phyloP scores from a whole-genome alignment of 805 yeast species.

The Starmerella stigmatis region DNA sequence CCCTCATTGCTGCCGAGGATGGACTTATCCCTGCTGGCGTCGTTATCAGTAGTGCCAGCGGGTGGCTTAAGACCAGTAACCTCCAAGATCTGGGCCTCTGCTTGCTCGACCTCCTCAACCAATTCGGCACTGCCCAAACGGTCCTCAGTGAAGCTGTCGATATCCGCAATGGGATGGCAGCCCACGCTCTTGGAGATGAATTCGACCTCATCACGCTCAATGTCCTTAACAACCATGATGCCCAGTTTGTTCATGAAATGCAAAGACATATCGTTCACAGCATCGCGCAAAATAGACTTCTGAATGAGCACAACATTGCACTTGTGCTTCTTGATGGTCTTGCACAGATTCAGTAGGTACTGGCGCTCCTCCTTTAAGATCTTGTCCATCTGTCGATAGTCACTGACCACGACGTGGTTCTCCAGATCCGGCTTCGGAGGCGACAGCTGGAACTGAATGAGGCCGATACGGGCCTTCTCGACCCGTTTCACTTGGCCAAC shows the following conservation, averaged over 20 bases:
- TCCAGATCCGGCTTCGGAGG: conserved; percentile 98
- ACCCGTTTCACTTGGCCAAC: conserved; percentile 90
- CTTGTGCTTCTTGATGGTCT: conserved; percentile 91
- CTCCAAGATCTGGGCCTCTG: conserved; percentile 81
- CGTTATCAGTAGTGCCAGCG: conserved; percentile 40
- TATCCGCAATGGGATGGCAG: conserved; percentile 92
- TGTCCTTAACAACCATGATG: conserved; percentile 88
- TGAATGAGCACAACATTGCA: conserved; percentile 87
- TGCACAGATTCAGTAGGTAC: conserved; percentile 84
- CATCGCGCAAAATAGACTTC: conserved; percentile 87
- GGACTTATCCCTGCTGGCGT: conserved; percentile 33
- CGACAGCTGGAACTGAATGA: conserved; percentile 86
- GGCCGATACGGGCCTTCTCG: conserved; percentile 86
- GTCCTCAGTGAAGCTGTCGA: conserved; percentile 86
- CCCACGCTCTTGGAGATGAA: conserved; percentile 77
- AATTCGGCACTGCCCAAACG: conserved; percentile 85
- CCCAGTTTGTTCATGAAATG: conserved; percentile 89
- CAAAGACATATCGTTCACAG: conserved; percentile 85
- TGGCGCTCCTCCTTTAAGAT: conserved; percentile 96
- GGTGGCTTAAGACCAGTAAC: conserved; percentile 50
- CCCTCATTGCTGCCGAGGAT: conserved; percentile 33
- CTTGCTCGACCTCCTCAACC: conserved; percentile 80
- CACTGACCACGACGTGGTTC: conserved; percentile 92
- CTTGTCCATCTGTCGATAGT: conserved; percentile 98
- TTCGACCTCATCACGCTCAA: conserved; percentile 93